Evolutionary conservation across 352 stramenopile species (phyloP).

Genomic region (Phytopythium sindhum): DNA sequence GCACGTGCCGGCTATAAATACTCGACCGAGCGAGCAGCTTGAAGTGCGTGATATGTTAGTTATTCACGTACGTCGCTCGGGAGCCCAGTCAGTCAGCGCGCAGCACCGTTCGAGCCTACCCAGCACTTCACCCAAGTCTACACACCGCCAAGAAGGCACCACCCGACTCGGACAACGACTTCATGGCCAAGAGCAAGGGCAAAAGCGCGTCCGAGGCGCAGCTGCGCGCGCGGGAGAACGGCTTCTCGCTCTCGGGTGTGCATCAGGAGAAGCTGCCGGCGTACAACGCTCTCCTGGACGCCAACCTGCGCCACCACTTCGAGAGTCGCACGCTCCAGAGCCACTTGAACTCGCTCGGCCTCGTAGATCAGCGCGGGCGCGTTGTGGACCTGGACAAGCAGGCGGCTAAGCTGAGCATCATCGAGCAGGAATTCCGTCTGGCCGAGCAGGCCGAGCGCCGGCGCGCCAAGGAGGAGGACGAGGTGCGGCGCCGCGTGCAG

Average conservation of each 20-base stretch:
- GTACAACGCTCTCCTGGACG: slow-evolving; percentile 89
- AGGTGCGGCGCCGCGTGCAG: slow-evolving; percentile 86
- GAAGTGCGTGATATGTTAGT: background rate
- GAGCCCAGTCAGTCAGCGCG: background rate
- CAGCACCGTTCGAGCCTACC: background rate
- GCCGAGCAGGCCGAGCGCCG: slow-evolving; percentile 77
- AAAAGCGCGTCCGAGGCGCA: slow-evolving; percentile 15
- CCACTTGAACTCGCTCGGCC: slow-evolving; percentile 73
- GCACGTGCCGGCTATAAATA: background rate
- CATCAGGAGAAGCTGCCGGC: slow-evolving; percentile 67
- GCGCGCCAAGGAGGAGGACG: slow-evolving; percentile 79
- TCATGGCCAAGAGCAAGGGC: slow-evolving; percentile 35
- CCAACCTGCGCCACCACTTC: slow-evolving; percentile 89
- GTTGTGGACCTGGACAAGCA: slow-evolving; percentile 90
- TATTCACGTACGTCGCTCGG: too few relatives aligned
- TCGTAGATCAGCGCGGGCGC: slow-evolving; percentile 86
- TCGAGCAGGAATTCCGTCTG: slow-evolving; percentile 90
- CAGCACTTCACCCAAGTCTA: background rate
- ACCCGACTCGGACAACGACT: background rate
- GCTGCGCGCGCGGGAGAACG: slow-evolving; percentile 48
- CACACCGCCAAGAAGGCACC: background rate
- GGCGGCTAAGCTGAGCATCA: slow-evolving; percentile 88
- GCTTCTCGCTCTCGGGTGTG: slow-evolving; percentile 55
- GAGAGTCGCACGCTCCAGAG: slow-evolving; percentile 73
- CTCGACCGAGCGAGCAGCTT: background rate